Base-by-base conservation (phyloP, 352 stramenopile species). In the Globisporangium ultimum region DNA sequence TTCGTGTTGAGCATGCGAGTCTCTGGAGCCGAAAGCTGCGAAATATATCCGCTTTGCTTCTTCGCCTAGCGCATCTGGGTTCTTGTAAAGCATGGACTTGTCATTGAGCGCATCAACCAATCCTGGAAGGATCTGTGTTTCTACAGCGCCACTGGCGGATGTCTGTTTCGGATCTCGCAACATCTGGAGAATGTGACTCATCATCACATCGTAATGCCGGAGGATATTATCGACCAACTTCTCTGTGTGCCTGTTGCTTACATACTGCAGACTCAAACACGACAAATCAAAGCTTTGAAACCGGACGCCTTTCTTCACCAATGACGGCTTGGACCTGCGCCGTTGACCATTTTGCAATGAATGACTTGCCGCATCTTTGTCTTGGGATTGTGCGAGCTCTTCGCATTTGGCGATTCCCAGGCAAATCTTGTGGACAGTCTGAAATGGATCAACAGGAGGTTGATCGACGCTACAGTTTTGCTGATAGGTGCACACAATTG, bases 251-350 rank as follows among this genome's bases (percentile, higher is more conserved):
- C 76, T 65, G 41, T 87, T 64, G 10, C 76, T 68, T 22, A 80
- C 66, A 42, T 90, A 88, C 22, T 83, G 64, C 28, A 90, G 63
- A 45, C 76, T 77, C 18, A 88, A 47, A 22, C 78, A 85, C 8
- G 80, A 90, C 2, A 90, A 62, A 48, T 88, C 75, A 18, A 90
- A 90, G 20, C 68, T 81, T 17, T 70, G 80, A 38, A 90, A 90
- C 0, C 75, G 68, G n/a, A 90, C 76, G 58, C 63, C 66, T 36
- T 82, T 82, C 58, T 68, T 59, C 22, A 34, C 5, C 18, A 58
- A 45, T 38, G 61, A 20, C 28, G 49, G 11, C 38, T 65, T 59
- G 9, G 20, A 46, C 12, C 48, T 54, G 43, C 61, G 47, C n/a
- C 43, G 59, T 21, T 56, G 58, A 58, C 45, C 54, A 17, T 60